Evolutionary conservation across 495 filamentous ascomycete species (phyloP).

Genomic region (Aspergillus mulundensis): DNA sequence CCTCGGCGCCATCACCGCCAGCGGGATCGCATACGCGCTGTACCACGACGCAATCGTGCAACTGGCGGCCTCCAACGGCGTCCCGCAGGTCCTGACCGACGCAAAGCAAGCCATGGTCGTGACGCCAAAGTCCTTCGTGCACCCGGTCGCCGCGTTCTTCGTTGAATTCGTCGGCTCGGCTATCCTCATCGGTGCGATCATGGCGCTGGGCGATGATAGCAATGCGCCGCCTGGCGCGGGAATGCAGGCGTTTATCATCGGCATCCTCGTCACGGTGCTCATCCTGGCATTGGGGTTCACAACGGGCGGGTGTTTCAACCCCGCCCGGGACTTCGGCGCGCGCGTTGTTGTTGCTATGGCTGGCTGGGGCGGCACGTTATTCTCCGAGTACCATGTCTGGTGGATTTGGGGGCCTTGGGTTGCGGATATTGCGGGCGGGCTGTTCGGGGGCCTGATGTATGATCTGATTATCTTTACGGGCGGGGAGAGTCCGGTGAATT

Average conservation of each 20-base stretch:
- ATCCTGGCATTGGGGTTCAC: conserved; percentile 19
- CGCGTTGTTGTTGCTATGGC: conserved; percentile 48
- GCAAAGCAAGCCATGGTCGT: conserved; percentile 30
- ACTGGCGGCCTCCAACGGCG: conserved; percentile 28
- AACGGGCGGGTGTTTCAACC: conserved; percentile 47
- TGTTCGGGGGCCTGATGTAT: conserved; percentile 48
- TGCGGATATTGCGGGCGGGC: conserved; percentile 43
- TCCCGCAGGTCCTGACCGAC: conserved; percentile 4
- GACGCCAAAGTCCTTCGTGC: conserved; percentile 26
- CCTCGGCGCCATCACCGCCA: conserved; percentile 44
- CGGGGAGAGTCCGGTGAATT: conserved; percentile 47
- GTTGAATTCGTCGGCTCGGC: conserved; percentile 51
- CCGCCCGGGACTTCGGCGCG: conserved; percentile 55
- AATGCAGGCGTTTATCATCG: conserved; percentile 47
- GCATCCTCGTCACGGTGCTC: conserved; percentile 37
- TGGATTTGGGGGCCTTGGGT: conserved; percentile 53
- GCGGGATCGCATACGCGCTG: conserved; percentile 41
- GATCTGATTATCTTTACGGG: conserved; percentile 48
- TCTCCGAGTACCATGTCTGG: conserved; percentile 43
- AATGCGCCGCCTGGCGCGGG: conserved; percentile 35
- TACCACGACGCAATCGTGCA: conserved; percentile 40
- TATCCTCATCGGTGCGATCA: conserved; percentile 27
- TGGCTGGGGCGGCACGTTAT: conserved; percentile 42
- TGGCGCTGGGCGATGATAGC: neutral
- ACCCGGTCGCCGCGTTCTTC: conserved; percentile 51